Conservation (phyloP, 1,284 basidiomycete genomes). For the Wolfiporia cocos region DNA sequence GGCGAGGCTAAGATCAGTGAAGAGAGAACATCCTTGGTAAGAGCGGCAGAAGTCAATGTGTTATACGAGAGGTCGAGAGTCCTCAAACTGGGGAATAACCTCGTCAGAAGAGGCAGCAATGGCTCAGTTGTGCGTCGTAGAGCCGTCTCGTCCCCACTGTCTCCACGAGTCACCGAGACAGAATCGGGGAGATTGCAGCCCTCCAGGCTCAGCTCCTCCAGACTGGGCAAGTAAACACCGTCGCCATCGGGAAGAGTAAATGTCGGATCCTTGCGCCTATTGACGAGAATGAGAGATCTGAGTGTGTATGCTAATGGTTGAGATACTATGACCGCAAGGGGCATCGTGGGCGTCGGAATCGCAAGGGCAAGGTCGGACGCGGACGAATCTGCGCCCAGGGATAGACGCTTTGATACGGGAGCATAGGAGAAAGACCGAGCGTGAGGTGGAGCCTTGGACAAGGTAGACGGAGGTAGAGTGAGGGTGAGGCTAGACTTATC, state of each 20-base stretch:
- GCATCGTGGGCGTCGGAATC: constrained; percentile 62
- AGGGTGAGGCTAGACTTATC: constrained; percentile 46
- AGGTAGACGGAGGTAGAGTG: constrained; percentile 54
- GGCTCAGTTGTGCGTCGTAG: constrained; percentile 44
- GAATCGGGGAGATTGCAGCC: constrained; percentile 60
- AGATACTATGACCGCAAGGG: constrained; percentile 48
- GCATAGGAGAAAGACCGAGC: constrained; percentile 57
- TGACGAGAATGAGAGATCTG: constrained; percentile 53
- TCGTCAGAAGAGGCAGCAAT: constrained; percentile 49
- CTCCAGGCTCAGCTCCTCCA: constrained; percentile 69
- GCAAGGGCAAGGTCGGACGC: constrained; percentile 36
- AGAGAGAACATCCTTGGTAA: constrained; percentile 40
- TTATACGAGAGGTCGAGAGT: constrained; percentile 75
- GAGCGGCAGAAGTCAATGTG: constrained; percentile 43
- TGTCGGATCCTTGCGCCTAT: constrained; percentile 57
- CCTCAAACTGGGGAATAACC: constrained; percentile 61
- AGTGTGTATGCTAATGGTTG: constrained; percentile 60
- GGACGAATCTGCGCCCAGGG: constrained; percentile 12
- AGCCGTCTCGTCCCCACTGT: constrained; percentile 26
- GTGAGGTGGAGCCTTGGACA: constrained; percentile 46
- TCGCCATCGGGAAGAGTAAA: constrained; percentile 45
- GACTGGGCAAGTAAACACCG: constrained; percentile 43
- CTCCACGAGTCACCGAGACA: constrained; percentile 36
- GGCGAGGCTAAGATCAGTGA: constrained; percentile 38
- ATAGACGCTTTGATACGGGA: constrained; percentile 13